Evolutionary conservation across 1,284 basidiomycete genomes (phyloP).

Genomic region (Kwoniella shivajii): DNA sequence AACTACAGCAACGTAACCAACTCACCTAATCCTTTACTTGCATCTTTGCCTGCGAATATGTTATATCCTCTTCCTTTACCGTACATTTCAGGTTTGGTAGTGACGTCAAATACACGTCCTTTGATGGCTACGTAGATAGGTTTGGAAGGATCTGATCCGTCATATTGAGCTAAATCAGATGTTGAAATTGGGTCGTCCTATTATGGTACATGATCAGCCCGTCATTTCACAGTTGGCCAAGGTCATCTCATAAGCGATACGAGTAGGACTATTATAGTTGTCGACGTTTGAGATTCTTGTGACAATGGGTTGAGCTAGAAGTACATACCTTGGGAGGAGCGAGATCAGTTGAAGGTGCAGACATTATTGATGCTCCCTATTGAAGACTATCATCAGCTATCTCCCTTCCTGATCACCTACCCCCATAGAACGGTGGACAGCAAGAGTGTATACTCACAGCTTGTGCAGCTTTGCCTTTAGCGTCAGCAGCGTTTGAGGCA

Average conservation of each 20-base stretch:
- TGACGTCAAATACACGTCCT: conserved; percentile 54
- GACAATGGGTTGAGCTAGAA: conserved; percentile 50
- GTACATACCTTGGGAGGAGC: conserved; percentile 48
- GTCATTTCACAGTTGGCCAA: too few species aligned
- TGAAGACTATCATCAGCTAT: not conserved
- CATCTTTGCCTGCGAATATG: conserved; percentile 82
- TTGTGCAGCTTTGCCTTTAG: conserved; percentile 32
- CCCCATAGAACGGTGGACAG: not conserved
- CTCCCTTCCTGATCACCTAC: not conserved
- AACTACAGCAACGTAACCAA: conserved; percentile 1
- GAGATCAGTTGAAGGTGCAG: conserved; percentile 47
- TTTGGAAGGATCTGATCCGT: conserved; percentile 47
- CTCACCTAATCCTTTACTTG: conserved; percentile 74
- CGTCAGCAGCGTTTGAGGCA: conserved; percentile 15
- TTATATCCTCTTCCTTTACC: conserved; percentile 55
- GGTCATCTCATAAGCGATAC: too few species aligned
- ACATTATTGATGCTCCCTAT: conserved; percentile 50
- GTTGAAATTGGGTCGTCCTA: conserved; percentile 50
- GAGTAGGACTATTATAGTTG: too few species aligned
- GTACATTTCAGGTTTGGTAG: conserved; percentile 54
- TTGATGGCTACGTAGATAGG: conserved; percentile 56
- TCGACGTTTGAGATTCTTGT: conserved; percentile 14
- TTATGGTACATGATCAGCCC: not conserved
- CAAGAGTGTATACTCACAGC: conserved; percentile 33
- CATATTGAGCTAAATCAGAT: conserved; percentile 42